A percentile compares a stretch with the other conserved stretches of the same genome.
phyloP scores from a whole-genome alignment of 345 rosid genomes.

The Pistacia integerrima region DNA sequence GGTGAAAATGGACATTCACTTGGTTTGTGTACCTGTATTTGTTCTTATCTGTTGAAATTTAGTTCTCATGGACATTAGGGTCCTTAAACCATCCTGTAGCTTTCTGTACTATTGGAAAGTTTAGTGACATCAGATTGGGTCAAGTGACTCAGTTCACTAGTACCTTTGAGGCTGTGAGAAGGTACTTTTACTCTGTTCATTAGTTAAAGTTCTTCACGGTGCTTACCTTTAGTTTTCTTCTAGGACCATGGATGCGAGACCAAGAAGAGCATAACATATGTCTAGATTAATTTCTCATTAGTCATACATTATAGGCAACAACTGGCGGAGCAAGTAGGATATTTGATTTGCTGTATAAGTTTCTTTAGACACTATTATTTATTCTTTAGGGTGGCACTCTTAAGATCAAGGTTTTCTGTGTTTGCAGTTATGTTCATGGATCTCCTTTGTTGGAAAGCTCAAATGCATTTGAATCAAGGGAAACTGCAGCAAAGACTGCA shows the following conservation, averaged over 20 bases:
- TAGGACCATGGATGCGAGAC: background rate
- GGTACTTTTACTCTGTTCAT: background rate
- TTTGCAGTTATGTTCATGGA: constrained; percentile 93
- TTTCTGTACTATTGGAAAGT: background rate
- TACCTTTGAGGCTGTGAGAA: background rate
- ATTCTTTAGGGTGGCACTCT: background rate
- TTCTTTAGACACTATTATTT: background rate
- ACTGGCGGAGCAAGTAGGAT: background rate
- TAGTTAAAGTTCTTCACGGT: background rate
- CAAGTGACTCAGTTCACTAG: background rate
- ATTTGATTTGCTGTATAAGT: background rate
- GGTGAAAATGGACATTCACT: background rate
- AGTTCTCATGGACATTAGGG: background rate
- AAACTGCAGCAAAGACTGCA: constrained; percentile 77
- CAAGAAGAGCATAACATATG: no score
- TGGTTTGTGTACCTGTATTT: background rate
- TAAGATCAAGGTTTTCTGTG: constrained; percentile 17
- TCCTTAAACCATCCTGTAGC: background rate
- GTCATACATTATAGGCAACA: background rate
- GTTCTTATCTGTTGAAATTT: background rate
- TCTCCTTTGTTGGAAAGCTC: constrained; percentile 85
- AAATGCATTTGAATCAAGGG: constrained; percentile 67
- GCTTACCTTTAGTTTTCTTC: background rate
- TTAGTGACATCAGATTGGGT: background rate
- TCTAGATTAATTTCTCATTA: background rate